Conservation (phyloP, 805 yeast genomes). For the Metschnikowia reukaufii region DNA sequence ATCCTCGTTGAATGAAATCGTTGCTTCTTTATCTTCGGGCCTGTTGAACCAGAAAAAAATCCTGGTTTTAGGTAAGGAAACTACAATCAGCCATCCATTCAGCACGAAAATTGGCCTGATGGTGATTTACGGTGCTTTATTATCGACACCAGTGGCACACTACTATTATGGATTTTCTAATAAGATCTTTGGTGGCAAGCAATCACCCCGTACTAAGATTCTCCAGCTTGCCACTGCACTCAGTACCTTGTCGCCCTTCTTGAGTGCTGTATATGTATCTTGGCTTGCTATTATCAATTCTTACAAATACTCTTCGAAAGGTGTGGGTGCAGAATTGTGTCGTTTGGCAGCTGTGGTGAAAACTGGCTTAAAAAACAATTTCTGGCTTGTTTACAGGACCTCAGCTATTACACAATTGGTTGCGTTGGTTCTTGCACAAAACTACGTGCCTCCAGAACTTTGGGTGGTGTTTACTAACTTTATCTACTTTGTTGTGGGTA, state of each 20-base stretch:
- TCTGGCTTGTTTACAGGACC: slow-evolving; percentile 47
- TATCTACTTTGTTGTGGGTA: slow-evolving; percentile 59
- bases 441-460: slow-evolving; percentile 52
- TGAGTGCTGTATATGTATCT: slow-evolving; percentile 48
- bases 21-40: slow-evolving; percentile 52
- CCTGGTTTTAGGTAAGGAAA: slow-evolving; percentile 16
- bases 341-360: slow-evolving; percentile 24
- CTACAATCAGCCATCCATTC: slow-evolving; percentile 39
- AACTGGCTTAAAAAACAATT: slow-evolving; percentile 42
- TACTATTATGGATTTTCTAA: slow-evolving; percentile 47
- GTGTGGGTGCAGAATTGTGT: slow-evolving; percentile 16
- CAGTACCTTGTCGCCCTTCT: slow-evolving; percentile 54
- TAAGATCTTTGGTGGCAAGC: slow-evolving; percentile 44
- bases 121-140: slow-evolving; percentile 53
- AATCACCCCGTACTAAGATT: slow-evolving; percentile 40
- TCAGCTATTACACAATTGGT: slow-evolving; percentile 56
- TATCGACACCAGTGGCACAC: slow-evolving; percentile 61
- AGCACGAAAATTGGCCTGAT: slow-evolving; percentile 50
- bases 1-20: slow-evolving; percentile 56
- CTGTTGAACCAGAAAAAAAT: slow-evolving; percentile 33
- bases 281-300: slow-evolving; percentile 55
- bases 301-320: slow-evolving; percentile 6
- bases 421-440: slow-evolving; percentile 56
- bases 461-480: slow-evolving; percentile 66
- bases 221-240: slow-evolving; percentile 53